Percentiles rank a stretch among this genome's conserved stretches.
These are phyloP conservation scores for Triangularia verruculosa DNA, from an alignment of 2,329 filamentous ascomycete species.

Conservation along the genomic window DNA sequence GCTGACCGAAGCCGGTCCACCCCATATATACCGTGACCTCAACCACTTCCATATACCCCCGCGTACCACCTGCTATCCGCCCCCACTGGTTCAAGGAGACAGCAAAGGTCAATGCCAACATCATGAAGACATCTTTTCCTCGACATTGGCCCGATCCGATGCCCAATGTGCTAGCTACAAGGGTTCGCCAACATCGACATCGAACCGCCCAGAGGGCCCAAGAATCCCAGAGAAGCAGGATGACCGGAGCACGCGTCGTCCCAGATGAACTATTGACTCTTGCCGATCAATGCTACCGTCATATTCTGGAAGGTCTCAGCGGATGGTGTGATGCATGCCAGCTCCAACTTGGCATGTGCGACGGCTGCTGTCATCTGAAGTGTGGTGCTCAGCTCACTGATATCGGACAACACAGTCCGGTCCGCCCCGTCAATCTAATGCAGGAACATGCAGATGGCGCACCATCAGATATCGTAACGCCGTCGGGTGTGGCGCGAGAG, in stretches of 20 bases:
- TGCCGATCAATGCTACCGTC: conserved; percentile 1
- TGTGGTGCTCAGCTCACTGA: background rate
- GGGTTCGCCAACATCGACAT: background rate
- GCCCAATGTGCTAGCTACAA: background rate
- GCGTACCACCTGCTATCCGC: background rate
- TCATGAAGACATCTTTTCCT: background rate
- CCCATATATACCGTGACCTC: background rate
- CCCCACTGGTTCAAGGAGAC: background rate
- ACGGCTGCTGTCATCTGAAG: background rate
- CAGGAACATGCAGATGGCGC: background rate
- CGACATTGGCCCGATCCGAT: background rate
- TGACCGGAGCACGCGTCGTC: background rate
- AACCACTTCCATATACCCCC: background rate
- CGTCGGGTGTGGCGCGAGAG: background rate
- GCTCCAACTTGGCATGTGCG: background rate
- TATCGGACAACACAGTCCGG: background rate
- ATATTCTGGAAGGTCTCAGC: conserved; percentile 9
- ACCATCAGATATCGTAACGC: background rate
- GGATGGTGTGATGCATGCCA: background rate
- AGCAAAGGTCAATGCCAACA: background rate
- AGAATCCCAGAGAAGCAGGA: background rate
- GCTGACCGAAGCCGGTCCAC: background rate
- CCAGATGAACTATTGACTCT: background rate
- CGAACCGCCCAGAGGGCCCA: background rate
- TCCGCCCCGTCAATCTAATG: background rate